Evolutionary conservation across 1,284 basidiomycete species (phyloP), one percentile per base, ranked within the genome.

Genomic region (Ustilago crameri): DNA sequence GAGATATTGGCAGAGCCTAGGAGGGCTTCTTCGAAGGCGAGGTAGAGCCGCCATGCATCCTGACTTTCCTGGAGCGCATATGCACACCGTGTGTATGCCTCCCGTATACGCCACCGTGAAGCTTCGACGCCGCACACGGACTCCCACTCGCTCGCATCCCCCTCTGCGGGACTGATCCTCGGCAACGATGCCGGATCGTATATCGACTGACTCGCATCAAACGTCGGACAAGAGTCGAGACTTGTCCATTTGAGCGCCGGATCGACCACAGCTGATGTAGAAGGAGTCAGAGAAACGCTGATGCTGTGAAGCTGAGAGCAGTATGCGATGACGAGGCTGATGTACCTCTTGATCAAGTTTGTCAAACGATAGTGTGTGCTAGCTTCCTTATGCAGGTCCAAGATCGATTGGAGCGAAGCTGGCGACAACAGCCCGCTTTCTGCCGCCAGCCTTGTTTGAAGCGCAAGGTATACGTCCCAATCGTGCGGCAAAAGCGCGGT

Each of bases 11-110:
- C 12, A 2, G 57, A 71, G 10, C 41, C 24, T 12, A 66, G 51
- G 1, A 74, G 41, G 0, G 52, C 44, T 12, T 54, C 42, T 46
- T 82, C 80, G 37, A 79, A 81, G 14, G 46, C 60, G 9, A 74
- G 54, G 24, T 73, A 77, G 46, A 69, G 44, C n/a, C 50, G 49
- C 79, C 78, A 82, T 3, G 79, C 51, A 9, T 51, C 32, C 12
- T 74, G 67, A 23, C 72, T 76, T 53, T 78, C 64, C 15, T 47
- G 52, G 37, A 78, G 22, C 22, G 62, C 62, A 32, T 60, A 68
- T 3, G 71, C 71, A 47, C 61, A 69, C 1, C 62, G 57, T n/a
- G 54, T 58, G 40, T 74, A 74, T 9, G 66, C 65, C 26, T 69
- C 66, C 9, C 66, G 65, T 34, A 74, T 59, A 26, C 61, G 46